Conservation (phyloP, 345 rosid species). For the Syzygium aromaticum region DNA sequence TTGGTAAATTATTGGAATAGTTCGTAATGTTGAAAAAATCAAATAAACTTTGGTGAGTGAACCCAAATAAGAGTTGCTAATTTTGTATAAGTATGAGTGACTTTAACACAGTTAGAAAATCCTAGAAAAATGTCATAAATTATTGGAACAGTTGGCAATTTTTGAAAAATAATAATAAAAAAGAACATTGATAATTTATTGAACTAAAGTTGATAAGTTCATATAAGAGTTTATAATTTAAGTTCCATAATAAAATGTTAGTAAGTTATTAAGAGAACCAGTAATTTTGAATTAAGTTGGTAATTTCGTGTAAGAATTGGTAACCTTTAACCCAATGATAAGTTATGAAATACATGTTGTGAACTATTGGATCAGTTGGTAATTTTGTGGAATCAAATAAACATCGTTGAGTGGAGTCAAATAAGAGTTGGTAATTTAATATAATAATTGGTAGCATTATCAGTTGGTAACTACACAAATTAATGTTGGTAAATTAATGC, state of each 20-base stretch:
- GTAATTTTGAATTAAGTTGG: not conserved
- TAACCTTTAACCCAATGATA: not conserved
- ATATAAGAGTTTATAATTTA: not conserved
- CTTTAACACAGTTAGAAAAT: not conserved
- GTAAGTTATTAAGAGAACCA: not conserved
- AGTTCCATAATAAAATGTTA: not conserved
- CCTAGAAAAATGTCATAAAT: not conserved
- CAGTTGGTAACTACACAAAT: not conserved
- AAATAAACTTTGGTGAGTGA: not conserved
- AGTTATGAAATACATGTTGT: not conserved
- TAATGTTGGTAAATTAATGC: not conserved
- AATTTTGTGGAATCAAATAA: no score
- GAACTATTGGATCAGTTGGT: not conserved
- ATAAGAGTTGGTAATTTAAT: not conserved
- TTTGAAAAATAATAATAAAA: not conserved
- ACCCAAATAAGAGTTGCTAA: not conserved
- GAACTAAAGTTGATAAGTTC: not conserved
- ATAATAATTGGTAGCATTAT: not conserved
- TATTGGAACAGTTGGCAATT: not conserved
- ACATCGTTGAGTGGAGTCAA: not conserved
- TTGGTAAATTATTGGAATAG: not conserved
- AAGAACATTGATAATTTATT: not conserved
- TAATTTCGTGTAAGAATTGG: not conserved
- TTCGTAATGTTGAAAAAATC: not conserved
- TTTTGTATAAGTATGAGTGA: not conserved